Base-by-base conservation (phyloP, 129 eudicot genomes). In the Kitagawia praeruptora region DNA sequence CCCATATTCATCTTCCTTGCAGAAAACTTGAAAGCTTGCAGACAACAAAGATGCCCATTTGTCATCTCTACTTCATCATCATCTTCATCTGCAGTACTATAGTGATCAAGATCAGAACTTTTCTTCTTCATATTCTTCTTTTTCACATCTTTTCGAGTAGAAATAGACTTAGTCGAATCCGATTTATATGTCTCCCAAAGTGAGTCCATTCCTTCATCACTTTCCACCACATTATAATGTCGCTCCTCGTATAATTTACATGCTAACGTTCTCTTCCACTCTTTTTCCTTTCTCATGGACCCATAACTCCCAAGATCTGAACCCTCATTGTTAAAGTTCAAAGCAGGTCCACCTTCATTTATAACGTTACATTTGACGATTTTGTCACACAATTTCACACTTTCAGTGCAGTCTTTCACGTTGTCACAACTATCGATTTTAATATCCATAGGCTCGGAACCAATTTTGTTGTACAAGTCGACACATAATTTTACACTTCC, bases 1-100 rank as follows among this genome's bases (percentile, higher is more conserved):
- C 96, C 96, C 84, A 95, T 79, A 85, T 86, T 92, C 97, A 96
- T 92, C 89, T 90, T 96, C 89, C 97, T 93, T 39, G 98, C 82
- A 28, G 99, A 96, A 27, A 96, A 81, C 37, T 96, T 96, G 77
- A 96, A 76, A 14, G 98, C 99, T 79, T 92, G 95, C 51, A 96
- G 83, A 28, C 99, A 96, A 58, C 98, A 96, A 77, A 96, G 46
- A 23, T 92, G 88, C 19, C 85, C 96, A 74, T 76, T 85, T 15
- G 64, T 61, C 81, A 77, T 78, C 15, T 79, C 88, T 6, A 77
- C 85, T 58, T 85, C 89, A 3, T 87, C 90, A 23, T 85, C 87
- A 2, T 87, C 89, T 13, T 89, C 91, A 0, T 83, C 90, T 8
- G 72, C 83, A 3, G 81, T 89, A 5, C 31, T 79, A 27, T 58